Conservation (phyloP, 2,329 filamentous ascomycete species). For the Clonostachys sp. region DNA sequence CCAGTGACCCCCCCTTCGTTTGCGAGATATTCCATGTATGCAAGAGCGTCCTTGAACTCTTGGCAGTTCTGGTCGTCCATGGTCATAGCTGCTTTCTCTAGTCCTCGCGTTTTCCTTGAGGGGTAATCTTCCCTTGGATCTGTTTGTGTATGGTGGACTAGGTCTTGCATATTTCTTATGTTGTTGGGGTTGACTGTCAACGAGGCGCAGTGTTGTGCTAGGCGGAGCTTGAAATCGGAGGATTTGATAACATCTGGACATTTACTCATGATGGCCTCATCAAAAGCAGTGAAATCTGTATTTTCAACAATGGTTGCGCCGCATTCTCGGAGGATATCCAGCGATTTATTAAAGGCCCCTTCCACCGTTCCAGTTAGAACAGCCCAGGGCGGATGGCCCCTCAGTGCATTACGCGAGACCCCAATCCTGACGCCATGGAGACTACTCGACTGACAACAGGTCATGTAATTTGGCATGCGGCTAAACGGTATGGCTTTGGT, state of each 20-base stretch:
- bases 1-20: slow-evolving; percentile 55
- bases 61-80: slow-evolving; percentile 38
- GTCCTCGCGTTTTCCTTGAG: slow-evolving; percentile 56
- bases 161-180: slow-evolving; percentile 42
- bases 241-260: slow-evolving; percentile 37
- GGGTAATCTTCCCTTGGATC: slow-evolving; percentile 52
- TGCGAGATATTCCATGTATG: slow-evolving; percentile 43
- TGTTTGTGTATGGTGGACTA: slow-evolving; percentile 49
- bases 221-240: slow-evolving; percentile 51
- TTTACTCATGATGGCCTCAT: slow-evolving; percentile 41
- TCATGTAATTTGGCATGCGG: slow-evolving; percentile 53
- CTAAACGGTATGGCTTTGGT: slow-evolving; percentile 51
- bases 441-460: slow-evolving; percentile 46
- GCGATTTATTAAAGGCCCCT: slow-evolving; percentile 47
- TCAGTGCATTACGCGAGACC: slow-evolving; percentile 55
- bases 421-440: slow-evolving; percentile 58
- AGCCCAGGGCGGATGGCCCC: slow-evolving; percentile 7
- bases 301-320: slow-evolving; percentile 56
- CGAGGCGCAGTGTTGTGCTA: slow-evolving; percentile 34
- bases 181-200: slow-evolving; percentile 45
- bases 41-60: slow-evolving; percentile 49
- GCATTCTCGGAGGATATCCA: slow-evolving; percentile 44
- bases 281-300: slow-evolving; percentile 44
- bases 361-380: slow-evolving; percentile 16
- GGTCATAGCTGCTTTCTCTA: slow-evolving; percentile 34